phyloP scores from a whole-genome alignment of 2,329 filamentous ascomycete genomes.

The Fusarium sp. region DNA sequence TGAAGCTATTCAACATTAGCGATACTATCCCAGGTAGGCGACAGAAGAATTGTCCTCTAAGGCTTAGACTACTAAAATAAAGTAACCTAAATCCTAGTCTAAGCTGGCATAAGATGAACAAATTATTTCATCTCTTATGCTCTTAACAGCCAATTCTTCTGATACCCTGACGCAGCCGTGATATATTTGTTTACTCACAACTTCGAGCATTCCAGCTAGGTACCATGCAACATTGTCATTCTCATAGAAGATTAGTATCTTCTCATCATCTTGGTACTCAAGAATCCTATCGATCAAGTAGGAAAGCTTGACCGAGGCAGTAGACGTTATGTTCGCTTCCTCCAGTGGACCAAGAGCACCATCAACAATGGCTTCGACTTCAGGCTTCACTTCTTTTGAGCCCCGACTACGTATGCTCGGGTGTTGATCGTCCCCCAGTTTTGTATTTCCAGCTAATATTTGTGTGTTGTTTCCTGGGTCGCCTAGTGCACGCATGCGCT shows the following conservation, averaged over 20 bases:
- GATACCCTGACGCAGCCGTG: no score
- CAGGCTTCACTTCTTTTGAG: conserved; percentile 39
- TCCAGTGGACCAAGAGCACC: conserved; percentile 61
- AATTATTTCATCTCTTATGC: no score
- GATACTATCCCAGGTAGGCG: no score
- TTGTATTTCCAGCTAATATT: conserved; percentile 57
- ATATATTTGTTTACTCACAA: conserved; percentile 56
- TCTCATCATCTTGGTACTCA: conserved; percentile 75
- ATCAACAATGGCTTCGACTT: conserved; percentile 35
- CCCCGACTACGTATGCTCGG: conserved; percentile 50
- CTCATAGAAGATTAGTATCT: conserved; percentile 94
- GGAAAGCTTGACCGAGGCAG: conserved; percentile 85
- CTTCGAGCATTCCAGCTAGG: conserved; percentile 82
- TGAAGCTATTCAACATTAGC: conserved; percentile 56
- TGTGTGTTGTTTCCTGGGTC: conserved; percentile 32
- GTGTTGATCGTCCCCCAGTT: conserved; percentile 53
- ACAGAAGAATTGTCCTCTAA: no score
- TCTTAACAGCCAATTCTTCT: not conserved
- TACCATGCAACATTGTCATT: conserved; percentile 89
- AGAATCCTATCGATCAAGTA: conserved; percentile 82
- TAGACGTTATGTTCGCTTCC: conserved; percentile 75
- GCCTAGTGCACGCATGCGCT: conserved; percentile 44
- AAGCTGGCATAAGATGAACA: no score
- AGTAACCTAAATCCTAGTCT: no score
- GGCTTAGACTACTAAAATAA: no score